phyloP scores from a whole-genome alignment of 2,329 filamentous ascomycete genomes.

The Didymella sp. region DNA sequence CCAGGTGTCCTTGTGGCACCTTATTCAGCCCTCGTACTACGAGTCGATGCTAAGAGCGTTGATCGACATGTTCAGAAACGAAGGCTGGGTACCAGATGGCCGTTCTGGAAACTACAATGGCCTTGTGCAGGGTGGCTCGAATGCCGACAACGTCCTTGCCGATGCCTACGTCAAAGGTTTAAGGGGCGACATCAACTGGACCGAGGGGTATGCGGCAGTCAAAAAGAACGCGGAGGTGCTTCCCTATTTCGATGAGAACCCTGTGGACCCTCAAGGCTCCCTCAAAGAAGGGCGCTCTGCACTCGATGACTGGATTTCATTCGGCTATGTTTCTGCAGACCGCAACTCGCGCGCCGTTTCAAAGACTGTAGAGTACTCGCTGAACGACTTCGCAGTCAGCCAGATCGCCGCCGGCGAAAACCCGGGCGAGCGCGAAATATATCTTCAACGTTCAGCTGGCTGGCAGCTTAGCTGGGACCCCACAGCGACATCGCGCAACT shows the following conservation, averaged over 20 bases:
- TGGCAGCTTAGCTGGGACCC: slow-evolving; percentile 55
- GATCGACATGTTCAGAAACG: slow-evolving; percentile 66
- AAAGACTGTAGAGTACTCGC: slow-evolving; percentile 53
- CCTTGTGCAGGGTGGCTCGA: slow-evolving; percentile 49
- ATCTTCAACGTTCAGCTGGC: slow-evolving; percentile 50
- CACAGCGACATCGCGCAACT: slow-evolving; percentile 48
- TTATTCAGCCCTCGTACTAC: slow-evolving; percentile 70
- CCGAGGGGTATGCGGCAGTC: slow-evolving; percentile 72
- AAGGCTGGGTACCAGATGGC: slow-evolving; percentile 76
- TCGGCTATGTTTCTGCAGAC: slow-evolving; percentile 52
- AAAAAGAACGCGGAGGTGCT: slow-evolving; percentile 72
- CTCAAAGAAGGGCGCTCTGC: slow-evolving; percentile 54
- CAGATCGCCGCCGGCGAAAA: slow-evolving; percentile 52
- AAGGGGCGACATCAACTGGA: slow-evolving; percentile 69
- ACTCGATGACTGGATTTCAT: slow-evolving; percentile 53
- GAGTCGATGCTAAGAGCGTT: slow-evolving; percentile 72
- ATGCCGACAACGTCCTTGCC: slow-evolving; percentile 60
- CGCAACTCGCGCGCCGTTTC: slow-evolving; percentile 50
- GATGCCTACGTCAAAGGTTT: slow-evolving; percentile 74
- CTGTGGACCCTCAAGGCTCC: slow-evolving; percentile 45
- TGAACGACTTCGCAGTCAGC: slow-evolving; percentile 54
- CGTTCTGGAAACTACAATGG: slow-evolving; percentile 65
- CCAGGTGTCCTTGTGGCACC: slow-evolving; percentile 56
- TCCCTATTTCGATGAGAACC: slow-evolving; percentile 46
- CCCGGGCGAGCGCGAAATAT: slow-evolving; percentile 50